These are phyloP conservation scores for Lachancea lanzarotensis DNA, from an alignment of 805 yeast genomes.

Conservation along the genomic window DNA sequence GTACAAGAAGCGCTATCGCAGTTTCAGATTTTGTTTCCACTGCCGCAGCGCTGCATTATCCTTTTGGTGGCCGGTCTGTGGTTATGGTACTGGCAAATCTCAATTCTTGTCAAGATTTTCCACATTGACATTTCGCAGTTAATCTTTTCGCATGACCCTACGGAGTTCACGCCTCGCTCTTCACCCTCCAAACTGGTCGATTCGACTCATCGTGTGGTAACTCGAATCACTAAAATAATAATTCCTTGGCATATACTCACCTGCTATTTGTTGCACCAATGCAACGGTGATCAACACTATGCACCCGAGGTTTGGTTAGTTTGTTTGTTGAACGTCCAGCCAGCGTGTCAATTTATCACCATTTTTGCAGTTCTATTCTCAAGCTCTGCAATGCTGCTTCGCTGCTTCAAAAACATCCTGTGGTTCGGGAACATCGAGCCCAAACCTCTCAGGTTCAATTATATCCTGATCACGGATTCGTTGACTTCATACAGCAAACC, in stretches of 20 bases:
- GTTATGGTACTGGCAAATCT: slow-evolving; percentile 47
- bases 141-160: slow-evolving; percentile 17
- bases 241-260: slow-evolving; percentile 19
- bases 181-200: slow-evolving; percentile 37
- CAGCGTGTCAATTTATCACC: slow-evolving; percentile 30
- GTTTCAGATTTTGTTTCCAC: slow-evolving; percentile 31
- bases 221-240: slow-evolving; percentile 18
- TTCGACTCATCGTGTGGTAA: slow-evolving; percentile 23
- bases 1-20: not conserved
- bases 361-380: slow-evolving; percentile 20
- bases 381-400: slow-evolving; percentile 7
- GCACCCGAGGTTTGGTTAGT: slow-evolving; percentile 22
- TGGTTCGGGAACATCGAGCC: slow-evolving; percentile 32
- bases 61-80: slow-evolving; percentile 45
- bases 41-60: slow-evolving; percentile 47
- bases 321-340: slow-evolving; percentile 34
- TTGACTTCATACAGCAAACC: slow-evolving; percentile 76
- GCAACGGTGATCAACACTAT: slow-evolving; percentile 20
- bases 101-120: slow-evolving; percentile 36
- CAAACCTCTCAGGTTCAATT: slow-evolving; percentile 40
- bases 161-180: slow-evolving; percentile 21
- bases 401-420: slow-evolving; percentile 19
- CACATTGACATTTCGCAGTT: slow-evolving; percentile 34
- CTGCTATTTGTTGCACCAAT: slow-evolving; percentile 16
- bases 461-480: slow-evolving; percentile 77